Conservation (phyloP, 257 asterid genomes). For the Salvia miltiorrhiza region DNA sequence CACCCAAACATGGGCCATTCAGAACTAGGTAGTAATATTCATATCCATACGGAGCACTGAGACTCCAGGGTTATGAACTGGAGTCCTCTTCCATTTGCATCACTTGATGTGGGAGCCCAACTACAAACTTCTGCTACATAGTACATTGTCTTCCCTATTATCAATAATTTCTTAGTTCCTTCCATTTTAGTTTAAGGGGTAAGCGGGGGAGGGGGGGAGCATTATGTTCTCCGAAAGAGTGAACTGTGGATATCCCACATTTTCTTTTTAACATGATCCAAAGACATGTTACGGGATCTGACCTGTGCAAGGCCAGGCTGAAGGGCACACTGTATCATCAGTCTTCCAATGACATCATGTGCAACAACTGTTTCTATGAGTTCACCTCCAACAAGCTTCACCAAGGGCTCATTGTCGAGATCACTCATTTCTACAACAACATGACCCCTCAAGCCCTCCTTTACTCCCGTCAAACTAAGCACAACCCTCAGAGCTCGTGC, state of each 20-base stretch:
- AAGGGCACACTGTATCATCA: slow-evolving; percentile 98
- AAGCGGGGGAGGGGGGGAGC: not conserved
- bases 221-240: not conserved
- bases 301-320: slow-evolving; percentile 99
- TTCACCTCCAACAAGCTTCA: slow-evolving; percentile 98
- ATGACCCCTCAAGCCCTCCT: slow-evolving; percentile 90
- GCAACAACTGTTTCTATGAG: slow-evolving; percentile 96
- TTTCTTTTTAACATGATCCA: not conserved
- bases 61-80: not conserved
- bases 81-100: not conserved
- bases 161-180: not conserved
- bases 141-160: not conserved
- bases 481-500: slow-evolving; percentile 98
- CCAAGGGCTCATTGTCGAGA: slow-evolving; percentile 97
- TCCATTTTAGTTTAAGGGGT: not conserved
- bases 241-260: slow-evolving; percentile 8
- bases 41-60: not conserved
- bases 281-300: slow-evolving; percentile 19
- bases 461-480: slow-evolving; percentile 91
- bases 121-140: not conserved
- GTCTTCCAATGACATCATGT: slow-evolving; percentile 94
- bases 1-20: not conserved
- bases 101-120: not conserved
- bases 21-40: not conserved
- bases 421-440: slow-evolving; percentile 98